Evolutionary conservation across 2,329 filamentous ascomycete genomes (phyloP).

Genomic region (Catunica adiposa): DNA sequence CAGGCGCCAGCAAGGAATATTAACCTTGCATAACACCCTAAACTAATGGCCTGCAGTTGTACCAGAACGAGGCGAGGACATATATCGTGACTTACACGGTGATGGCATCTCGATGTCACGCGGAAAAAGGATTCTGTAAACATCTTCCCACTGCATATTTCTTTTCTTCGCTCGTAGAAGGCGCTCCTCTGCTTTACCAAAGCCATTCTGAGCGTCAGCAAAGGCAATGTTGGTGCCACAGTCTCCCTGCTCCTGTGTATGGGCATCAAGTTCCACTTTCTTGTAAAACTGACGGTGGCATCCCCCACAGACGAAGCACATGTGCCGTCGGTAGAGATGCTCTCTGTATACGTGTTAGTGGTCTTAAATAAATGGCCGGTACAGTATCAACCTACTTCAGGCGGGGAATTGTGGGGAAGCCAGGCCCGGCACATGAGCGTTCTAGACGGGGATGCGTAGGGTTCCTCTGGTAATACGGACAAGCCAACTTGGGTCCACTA

Average conservation of each 20-base stretch:
- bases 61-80: background rate
- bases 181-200: constrained; percentile 8
- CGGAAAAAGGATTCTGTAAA: constrained; percentile 12
- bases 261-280: background rate
- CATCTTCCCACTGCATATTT: constrained; percentile 11
- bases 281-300: constrained; percentile 7
- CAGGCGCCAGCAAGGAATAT: background rate
- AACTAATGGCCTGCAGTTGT: background rate
- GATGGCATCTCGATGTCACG: constrained; percentile 8
- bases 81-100: constrained; percentile 6
- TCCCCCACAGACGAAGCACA: constrained; percentile 5
- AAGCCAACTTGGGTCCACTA: constrained; percentile 8
- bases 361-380: background rate
- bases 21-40: background rate
- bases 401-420: constrained; percentile 12
- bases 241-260: background rate
- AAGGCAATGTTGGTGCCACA: background rate
- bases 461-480: constrained; percentile 12
- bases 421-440: constrained; percentile 10
- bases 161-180: constrained; percentile 11
- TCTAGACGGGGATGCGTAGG: constrained; percentile 9
- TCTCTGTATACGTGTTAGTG: constrained; percentile 4
- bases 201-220: constrained; percentile 5
- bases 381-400: constrained; percentile 8
- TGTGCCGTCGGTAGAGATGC: constrained; percentile 13